Percentiles rank a stretch among this genome's conserved stretches.
Evolutionary conservation across 768 basidiomycete species (phyloP).

Genomic region (Lentinula guzmanii): DNA sequence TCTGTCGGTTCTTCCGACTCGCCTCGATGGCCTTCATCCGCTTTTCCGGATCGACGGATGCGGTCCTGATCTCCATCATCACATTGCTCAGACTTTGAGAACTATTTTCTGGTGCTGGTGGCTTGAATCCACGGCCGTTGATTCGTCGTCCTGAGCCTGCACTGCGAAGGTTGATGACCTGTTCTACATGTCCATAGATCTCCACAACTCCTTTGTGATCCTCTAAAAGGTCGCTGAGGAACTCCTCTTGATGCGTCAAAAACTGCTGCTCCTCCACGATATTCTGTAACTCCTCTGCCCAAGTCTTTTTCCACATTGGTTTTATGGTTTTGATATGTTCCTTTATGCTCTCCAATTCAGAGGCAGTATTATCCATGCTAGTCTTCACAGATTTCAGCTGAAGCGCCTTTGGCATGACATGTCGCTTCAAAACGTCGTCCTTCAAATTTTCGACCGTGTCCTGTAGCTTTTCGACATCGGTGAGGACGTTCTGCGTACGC

Average conservation of each 20-base stretch:
- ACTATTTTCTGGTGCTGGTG: constrained; percentile 61
- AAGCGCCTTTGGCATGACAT: constrained; percentile 74
- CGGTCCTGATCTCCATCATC: constrained; percentile 85
- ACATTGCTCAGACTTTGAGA: constrained; percentile 67
- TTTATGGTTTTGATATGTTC: constrained; percentile 85
- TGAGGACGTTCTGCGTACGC: constrained; percentile 85
- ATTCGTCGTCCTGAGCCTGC: constrained; percentile 31
- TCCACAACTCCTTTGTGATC: constrained; percentile 88
- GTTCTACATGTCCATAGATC: constrained; percentile 87
- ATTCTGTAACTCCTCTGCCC: constrained; percentile 93
- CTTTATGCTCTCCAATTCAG: constrained; percentile 70
- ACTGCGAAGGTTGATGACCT: constrained; percentile 71
- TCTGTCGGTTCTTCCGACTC: constrained; percentile 74
- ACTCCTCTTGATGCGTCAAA: constrained; percentile 87
- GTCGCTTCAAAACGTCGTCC: constrained; percentile 87
- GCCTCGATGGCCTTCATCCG: constrained; percentile 91
- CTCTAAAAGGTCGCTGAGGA: constrained; percentile 81
- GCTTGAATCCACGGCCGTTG: constrained; percentile 46
- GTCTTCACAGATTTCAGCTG: constrained; percentile 67
- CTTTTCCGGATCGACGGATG: constrained; percentile 73
- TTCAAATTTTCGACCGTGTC: constrained; percentile 86
- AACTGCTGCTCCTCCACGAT: constrained; percentile 98
- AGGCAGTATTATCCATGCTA: constrained; percentile 59
- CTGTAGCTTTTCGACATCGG: constrained; percentile 88
- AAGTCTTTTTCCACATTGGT: constrained; percentile 98